Percentiles rank a stretch among this genome's conserved stretches.
Evolutionary conservation across 129 eudicot species (phyloP).

Genomic region (Arctium lappa): DNA sequence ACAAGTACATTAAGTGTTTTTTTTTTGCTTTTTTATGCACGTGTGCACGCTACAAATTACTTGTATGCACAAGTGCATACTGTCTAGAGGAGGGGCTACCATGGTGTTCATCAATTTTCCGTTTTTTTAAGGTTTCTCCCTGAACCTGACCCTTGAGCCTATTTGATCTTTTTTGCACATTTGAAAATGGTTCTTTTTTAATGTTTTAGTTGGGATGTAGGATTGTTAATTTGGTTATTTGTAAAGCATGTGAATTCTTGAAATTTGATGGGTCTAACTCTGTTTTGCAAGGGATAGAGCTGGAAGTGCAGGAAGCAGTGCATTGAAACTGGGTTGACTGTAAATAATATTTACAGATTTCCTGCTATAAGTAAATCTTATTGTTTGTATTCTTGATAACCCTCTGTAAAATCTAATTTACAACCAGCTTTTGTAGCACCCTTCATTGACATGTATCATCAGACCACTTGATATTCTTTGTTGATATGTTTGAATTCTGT

Average conservation of each 20-base stretch:
- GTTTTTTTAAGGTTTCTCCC: no score
- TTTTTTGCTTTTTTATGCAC: no score
- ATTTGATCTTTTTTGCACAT: background rate
- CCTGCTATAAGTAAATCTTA: background rate
- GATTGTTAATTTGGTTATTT: background rate
- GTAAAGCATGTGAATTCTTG: background rate
- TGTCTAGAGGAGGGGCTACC: no score
- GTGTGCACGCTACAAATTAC: no score
- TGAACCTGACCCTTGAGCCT: no score
- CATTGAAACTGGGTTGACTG: conserved; percentile 21
- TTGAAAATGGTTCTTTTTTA: background rate
- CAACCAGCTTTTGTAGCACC: background rate
- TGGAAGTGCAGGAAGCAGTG: conserved; percentile 14
- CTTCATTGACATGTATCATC: background rate
- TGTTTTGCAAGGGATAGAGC: conserved; percentile 33
- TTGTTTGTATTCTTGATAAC: background rate
- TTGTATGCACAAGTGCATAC: no score
- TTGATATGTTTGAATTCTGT: background rate
- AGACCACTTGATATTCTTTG: background rate
- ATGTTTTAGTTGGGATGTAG: background rate
- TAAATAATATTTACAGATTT: background rate
- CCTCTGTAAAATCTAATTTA: background rate
- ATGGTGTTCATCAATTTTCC: no score
- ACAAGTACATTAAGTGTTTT: no score
- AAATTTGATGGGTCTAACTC: conserved; percentile 19